These are phyloP conservation scores for Hypoxylon fuscum DNA, from an alignment of 495 filamentous ascomycete species.

Conservation along the genomic window DNA sequence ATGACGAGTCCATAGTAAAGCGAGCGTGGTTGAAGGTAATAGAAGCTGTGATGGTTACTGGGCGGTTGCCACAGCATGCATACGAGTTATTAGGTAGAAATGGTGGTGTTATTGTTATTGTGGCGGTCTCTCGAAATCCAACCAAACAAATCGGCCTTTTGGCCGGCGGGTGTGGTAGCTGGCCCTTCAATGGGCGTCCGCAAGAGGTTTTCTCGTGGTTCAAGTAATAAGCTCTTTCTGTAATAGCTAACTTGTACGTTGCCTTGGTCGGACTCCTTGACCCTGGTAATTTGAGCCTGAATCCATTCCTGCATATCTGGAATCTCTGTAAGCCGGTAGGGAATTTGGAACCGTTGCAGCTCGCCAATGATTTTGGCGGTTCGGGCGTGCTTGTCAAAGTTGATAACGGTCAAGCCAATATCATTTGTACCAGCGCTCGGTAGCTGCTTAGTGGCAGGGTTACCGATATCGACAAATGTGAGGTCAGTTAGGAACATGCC, in stretches of 20 bases:
- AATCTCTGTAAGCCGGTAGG: constrained; percentile 84
- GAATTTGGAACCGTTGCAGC: constrained; percentile 95
- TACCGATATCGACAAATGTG: constrained; percentile 91
- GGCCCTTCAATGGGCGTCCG: constrained; percentile 60
- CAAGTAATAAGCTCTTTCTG: constrained; percentile 85
- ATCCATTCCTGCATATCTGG: constrained; percentile 96
- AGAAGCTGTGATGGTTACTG: constrained; percentile 7
- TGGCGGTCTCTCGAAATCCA: constrained; percentile 51
- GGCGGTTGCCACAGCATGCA: neutral
- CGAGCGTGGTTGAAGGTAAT: constrained; percentile 15
- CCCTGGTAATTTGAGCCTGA: constrained; percentile 80
- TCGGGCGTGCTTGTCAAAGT: constrained; percentile 97
- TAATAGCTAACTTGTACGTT: constrained; percentile 84
- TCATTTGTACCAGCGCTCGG: constrained; percentile 59
- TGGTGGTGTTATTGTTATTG: constrained; percentile 34
- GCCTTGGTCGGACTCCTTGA: constrained; percentile 79
- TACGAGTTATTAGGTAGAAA: constrained; percentile 32
- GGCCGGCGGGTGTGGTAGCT: constrained; percentile 25
- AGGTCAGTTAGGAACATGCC: constrained; percentile 93
- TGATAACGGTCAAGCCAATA: constrained; percentile 80
- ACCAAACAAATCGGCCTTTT: constrained; percentile 44
- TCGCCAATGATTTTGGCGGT: constrained; percentile 96
- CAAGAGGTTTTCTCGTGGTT: constrained; percentile 74
- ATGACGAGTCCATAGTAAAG: constrained; percentile 7
- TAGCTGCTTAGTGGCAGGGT: constrained; percentile 77